Percentiles rank a stretch among this genome's conserved stretches.
phyloP scores from a whole-genome alignment of 202 grass and related monocot genomes.

The Schoenoplectus tabernaemontani region DNA sequence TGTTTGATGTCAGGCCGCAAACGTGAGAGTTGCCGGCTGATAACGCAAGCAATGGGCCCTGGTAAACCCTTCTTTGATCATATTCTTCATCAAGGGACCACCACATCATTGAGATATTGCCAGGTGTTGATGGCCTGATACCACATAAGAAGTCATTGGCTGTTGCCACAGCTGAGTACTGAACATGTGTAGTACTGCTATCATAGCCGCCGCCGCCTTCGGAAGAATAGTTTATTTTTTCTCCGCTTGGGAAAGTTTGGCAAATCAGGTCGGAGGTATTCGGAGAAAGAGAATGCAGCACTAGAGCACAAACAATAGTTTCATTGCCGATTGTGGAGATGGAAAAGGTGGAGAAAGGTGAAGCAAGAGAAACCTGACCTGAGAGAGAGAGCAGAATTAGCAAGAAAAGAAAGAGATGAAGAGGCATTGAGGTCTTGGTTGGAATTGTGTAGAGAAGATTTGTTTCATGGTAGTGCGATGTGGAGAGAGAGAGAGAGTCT shows the following conservation, averaged over 20 bases:
- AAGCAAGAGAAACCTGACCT: constrained; percentile 9
- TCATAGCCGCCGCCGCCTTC: constrained; percentile 1
- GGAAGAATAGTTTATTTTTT: constrained; percentile 24
- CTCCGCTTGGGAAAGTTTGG: constrained; percentile 26
- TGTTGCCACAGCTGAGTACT: constrained; percentile 55
- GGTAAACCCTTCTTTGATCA: constrained; percentile 49
- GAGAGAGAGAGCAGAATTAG: not conserved
- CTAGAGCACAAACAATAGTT: constrained; percentile 42
- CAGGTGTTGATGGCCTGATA: constrained; percentile 36
- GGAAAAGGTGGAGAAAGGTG: constrained; percentile 43
- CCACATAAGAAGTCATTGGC: constrained; percentile 51
- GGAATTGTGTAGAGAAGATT: not conserved
- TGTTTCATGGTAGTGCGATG: constrained; percentile 27
- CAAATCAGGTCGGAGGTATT: constrained; percentile 33
- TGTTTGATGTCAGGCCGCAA: constrained; percentile 40
- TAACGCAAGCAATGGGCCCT: constrained; percentile 38
- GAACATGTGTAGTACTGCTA: not conserved
- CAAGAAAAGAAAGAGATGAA: not conserved
- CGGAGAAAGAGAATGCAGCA: not conserved
- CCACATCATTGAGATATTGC: constrained; percentile 59
- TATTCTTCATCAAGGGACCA: constrained; percentile 51
- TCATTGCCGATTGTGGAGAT: constrained; percentile 31
- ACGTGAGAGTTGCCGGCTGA: constrained; percentile 52
- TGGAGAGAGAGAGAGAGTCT: too few relatives aligned
- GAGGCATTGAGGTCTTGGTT: not conserved